Base-by-base conservation (phyloP, 805 yeast species). In the Limtongia smithiae region DNA sequence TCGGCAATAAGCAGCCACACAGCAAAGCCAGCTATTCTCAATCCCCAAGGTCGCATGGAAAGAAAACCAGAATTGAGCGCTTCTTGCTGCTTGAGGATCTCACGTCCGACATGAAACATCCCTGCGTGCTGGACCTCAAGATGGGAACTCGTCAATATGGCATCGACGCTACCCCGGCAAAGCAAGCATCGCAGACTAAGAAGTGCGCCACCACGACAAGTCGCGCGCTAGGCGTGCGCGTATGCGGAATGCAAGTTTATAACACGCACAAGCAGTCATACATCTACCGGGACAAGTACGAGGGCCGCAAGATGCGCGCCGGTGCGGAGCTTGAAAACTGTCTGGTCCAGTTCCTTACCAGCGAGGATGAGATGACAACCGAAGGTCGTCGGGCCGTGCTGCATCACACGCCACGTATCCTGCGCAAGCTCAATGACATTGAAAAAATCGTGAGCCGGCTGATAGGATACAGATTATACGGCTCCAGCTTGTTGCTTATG, bases 101-200 rank as follows among this genome's bases (percentile, higher is more conserved):
- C 41, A 93, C 97, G 0, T 76, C 82, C 46, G 86, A 87, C 21
- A 80, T 91, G 81, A 71, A 68, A 27, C 78, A 77, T 56, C 97
- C 98, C 0, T 90, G 96, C 64, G 97, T 91, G 0, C 70, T 93
- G 42, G 99, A 93, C 68, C 72, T 93, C 60, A 93, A 93, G 65
- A 93, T 93, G 97, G 99, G 99, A 0, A 91, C 99, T 0, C 75
- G 99, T 50, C 99, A 93, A 68, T 93, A 93, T 62, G 98, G 99
- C 8, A 83, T 91, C n/a, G 95, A 89, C 56, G 97, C 97, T 0
- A 74, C 75, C 4, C 65, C 69, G 12, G 69, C 80, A 41, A 93
- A 93, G 67, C 83, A 81, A 62, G 64, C 70, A 41, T 86, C 96
- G 0, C 98, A 93, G 69, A 70, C 86, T 30, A 73, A 74, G 46